phyloP scores from a whole-genome alignment of 2,329 filamentous ascomycete genomes.

The Myrmaecium sp. region DNA sequence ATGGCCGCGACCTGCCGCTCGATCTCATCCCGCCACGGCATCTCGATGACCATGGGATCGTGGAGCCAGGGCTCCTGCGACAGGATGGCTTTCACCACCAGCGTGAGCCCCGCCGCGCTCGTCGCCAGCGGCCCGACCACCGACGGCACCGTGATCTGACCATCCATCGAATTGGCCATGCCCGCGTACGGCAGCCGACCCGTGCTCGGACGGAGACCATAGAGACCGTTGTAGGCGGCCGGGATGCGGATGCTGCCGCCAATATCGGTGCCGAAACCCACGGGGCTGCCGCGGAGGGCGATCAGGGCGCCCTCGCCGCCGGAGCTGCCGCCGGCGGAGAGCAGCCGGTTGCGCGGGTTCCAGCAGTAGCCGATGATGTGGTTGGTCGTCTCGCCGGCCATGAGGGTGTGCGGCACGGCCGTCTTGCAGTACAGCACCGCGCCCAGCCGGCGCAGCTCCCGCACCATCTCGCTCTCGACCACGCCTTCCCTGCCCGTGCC shows the following conservation, averaged over 20 bases:
- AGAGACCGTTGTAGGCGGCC: conserved; percentile 41
- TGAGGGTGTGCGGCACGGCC: conserved; percentile 37
- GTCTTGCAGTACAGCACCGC: conserved; percentile 41
- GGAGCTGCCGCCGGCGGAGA: conserved; percentile 39
- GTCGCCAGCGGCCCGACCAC: conserved; percentile 47
- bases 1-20: conserved; percentile 37
- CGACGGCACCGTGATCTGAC: conserved; percentile 45
- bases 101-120: conserved; percentile 34
- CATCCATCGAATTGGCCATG: conserved; percentile 44
- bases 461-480: conserved; percentile 42
- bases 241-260: conserved; percentile 43
- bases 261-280: conserved; percentile 41
- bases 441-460: conserved; percentile 34
- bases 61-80: conserved; percentile 44
- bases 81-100: conserved; percentile 41
- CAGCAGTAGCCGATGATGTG: conserved; percentile 41
- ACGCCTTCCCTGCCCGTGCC: conserved; percentile 32
- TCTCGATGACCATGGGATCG: conserved; percentile 46
- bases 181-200: conserved; percentile 31
- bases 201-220: conserved; percentile 36
- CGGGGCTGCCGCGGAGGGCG: conserved; percentile 33
- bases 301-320: conserved; percentile 43
- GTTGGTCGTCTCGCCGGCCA: conserved; percentile 44
- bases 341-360: conserved; percentile 39
- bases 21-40: conserved; percentile 41